Percentiles rank a stretch among this genome's conserved stretches.
Evolutionary conservation across 2,329 filamentous ascomycete species (phyloP).

Genomic region (Saccharata proteae): DNA sequence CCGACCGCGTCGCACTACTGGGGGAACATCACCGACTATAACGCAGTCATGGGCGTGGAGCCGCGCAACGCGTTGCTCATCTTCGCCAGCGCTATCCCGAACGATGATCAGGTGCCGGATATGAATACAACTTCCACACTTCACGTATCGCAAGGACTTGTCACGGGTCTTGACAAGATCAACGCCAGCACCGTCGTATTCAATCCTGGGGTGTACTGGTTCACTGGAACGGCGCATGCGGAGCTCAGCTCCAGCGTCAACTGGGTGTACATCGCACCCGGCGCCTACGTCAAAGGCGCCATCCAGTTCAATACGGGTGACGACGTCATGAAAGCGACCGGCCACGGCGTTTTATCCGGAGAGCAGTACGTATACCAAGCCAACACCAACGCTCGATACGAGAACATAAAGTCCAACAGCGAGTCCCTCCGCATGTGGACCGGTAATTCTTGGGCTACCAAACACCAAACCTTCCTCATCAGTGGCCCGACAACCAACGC

Average conservation of each 20-base stretch:
- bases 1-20: background rate
- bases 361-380: conserved; percentile 29
- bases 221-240: conserved; percentile 9
- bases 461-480: conserved; percentile 19
- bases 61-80: too few species aligned
- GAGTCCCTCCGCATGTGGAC: too few species aligned
- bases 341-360: conserved; percentile 25
- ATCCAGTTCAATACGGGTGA: conserved; percentile 17
- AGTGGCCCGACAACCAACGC: conserved; percentile 19
- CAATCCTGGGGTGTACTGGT: conserved; percentile 14
- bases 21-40: background rate
- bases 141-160: too few species aligned
- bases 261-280: conserved; percentile 19
- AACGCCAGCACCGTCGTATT: too few species aligned
- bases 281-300: conserved; percentile 28
- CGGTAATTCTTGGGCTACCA: too few species aligned
- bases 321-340: conserved; percentile 15
- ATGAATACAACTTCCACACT: too few species aligned
- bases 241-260: conserved; percentile 15
- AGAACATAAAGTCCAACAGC: too few species aligned
- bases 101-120: too few species aligned
- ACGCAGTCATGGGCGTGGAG: background rate
- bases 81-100: too few species aligned
- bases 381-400: too few species aligned
- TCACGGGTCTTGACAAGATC: too few species aligned